Base-by-base conservation (phyloP, 177 flowering plant species). In the Vitis hybrid region DNA sequence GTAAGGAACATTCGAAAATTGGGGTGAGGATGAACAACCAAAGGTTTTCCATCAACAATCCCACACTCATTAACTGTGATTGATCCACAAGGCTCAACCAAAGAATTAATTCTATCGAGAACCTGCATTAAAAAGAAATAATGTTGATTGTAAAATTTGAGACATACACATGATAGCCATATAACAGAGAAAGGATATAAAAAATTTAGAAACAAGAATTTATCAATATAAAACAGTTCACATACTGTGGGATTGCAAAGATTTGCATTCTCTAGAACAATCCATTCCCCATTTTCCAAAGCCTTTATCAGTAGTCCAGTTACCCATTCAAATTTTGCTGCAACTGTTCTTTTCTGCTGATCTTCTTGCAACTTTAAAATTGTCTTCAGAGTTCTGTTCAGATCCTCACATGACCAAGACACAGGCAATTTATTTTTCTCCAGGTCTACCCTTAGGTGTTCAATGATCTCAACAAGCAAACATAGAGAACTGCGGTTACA, bases 31-130 rank as follows among this genome's bases (percentile, higher is more conserved):
- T 77, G 82, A 13, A 94, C 75, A 69, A 90, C 85, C 67, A 96
- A 68, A 0, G 97, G 97, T 58, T 85, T 80, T 15, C 98, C 99
- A 70, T 92, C 93, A 72, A 96, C 85, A 67, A 72, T 84, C 15
- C 99, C 99, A 79, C 99, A 82, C 74, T 96, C 99, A 79, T 91
- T 96, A 50, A 96, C 76, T 6, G 93, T 91, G 17, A 96, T 92
- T 18, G 96, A 82, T 52, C 97, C 97, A 61, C 79, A 69, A 64
- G 91, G 84, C 73, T 96, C 99, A 80, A 91, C 97, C 72, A 96
- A 87, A 59, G 98, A 96, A 79, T 96, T 96, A 66, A 96, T 87
- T 81, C 99, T 86, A 73, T 96, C 99, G 75, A 96, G 99, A 79
- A 96, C 97, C 98, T 94, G 70, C 65, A 70, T 13, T 17, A 46